Evolutionary conservation across 129 eudicot genomes (phyloP).

Genomic region (Flaveria ramosissima): DNA sequence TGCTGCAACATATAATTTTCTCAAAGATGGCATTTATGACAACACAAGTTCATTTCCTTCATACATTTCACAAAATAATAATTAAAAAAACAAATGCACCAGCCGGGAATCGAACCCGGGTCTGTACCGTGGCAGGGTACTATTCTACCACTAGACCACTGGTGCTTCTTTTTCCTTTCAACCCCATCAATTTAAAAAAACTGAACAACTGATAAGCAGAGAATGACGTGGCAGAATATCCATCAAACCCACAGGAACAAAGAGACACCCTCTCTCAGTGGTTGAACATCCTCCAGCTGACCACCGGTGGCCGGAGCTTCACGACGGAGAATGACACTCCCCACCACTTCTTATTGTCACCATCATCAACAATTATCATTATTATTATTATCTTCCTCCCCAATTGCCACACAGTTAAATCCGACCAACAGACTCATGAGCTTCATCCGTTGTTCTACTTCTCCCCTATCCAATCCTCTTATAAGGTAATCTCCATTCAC

Average conservation of each 20-base stretch:
- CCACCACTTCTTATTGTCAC: slow-evolving; percentile 25
- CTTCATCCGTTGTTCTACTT: slow-evolving; percentile 36
- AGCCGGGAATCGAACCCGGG: slow-evolving; percentile 79
- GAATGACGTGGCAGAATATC: slow-evolving; percentile 36
- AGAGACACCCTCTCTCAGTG: background rate
- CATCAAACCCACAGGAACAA: slow-evolving; percentile 21
- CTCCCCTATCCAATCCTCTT: slow-evolving; percentile 31
- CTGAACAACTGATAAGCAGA: background rate
- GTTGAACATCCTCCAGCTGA: background rate
- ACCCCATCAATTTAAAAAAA: accelerated
- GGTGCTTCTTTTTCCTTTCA: slow-evolving; percentile 40
- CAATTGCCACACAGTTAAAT: background rate
- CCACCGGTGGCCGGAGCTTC: slow-evolving; percentile 25
- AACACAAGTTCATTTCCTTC: too few species aligned
- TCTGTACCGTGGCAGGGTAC: slow-evolving; percentile 99
- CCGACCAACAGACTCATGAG: slow-evolving; percentile 19
- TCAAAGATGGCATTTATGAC: too few species aligned
- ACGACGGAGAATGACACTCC: slow-evolving; percentile 36
- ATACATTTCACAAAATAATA: background rate
- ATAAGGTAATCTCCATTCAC: slow-evolving; percentile 36
- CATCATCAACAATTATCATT: background rate
- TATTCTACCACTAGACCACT: slow-evolving; percentile 99
- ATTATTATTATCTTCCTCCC: slow-evolving; percentile 8
- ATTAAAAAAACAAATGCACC: background rate
- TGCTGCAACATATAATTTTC: too few species aligned